Base-by-base conservation (phyloP, 2,329 filamentous ascomycete species). In the Curvularia hawaiiensis region DNA sequence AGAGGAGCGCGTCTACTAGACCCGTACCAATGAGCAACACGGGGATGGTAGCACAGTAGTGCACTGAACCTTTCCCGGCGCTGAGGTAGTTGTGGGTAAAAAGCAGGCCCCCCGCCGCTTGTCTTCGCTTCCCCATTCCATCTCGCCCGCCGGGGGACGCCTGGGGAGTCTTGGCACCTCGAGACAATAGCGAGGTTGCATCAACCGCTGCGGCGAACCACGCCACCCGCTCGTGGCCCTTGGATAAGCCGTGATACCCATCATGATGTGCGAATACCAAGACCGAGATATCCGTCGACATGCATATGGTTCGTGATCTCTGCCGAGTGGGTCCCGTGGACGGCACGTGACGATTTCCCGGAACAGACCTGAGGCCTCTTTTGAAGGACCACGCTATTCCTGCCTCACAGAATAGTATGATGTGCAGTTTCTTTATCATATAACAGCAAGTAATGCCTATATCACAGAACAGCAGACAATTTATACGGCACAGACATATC, bases 81-180 rank as follows among this genome's bases (percentile, higher is more conserved):
- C 47, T 45, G 41, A 53, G 51, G 47, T 51, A 40, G 47, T 18
- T 28, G 50, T 49, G 40, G 53, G 47, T 40, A 24, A 14, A 52
- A 18, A 14, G 40, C 40, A 46, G 48, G 44, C 48, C 53, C 53
- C 45, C 40, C 35, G 16, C 35, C 40, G 31, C 30, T 40, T 44
- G 50, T 44, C n/a, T 28, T 44, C 41, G 41, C 41, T 44, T 51
- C 52, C 39, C 39, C 46, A 54, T 44, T 44, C 45, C 45, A 18
- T 43, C 40, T 28, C 26, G 35, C 48, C 52, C 40, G 48, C 40
- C 14, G 41, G 20, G 11, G 39, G 18, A 14, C 38, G 52, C 33
- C 39, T 35, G 22, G 14, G 20, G 18, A 22, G 28, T 46, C 49
- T 38, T 35, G 20, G 20, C 18, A 24, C 31, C 30, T 48, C 30